Base-by-base conservation (phyloP, 495 filamentous ascomycete species). In the Echria macrotheca region DNA sequence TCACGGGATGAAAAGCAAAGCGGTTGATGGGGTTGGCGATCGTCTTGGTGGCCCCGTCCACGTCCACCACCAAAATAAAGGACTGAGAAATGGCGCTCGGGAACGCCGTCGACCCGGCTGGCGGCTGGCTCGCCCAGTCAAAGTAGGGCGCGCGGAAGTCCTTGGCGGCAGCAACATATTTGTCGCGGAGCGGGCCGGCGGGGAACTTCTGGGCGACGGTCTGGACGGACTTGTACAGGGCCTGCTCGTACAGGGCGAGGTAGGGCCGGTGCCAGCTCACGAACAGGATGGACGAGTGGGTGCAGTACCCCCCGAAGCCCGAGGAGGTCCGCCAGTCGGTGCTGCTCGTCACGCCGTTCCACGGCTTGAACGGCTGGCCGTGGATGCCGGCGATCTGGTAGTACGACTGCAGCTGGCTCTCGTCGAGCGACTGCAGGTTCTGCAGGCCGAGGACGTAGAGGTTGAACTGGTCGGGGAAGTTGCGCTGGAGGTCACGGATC, bases 211-310 rank as follows among this genome's bases (percentile, higher is more conserved):
- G 3, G 31, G 76, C 79, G 10, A 80, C 77, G 8, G 59, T 53
- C 38, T 78, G 74, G 26, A 75, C 70, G 37, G 75, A 72, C 9
- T 63, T 63, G 48, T 74, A 78, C 24, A 84, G 61, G 11, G 72
- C 61, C 75, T 83, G 73, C 77, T 87, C 84, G 44, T 59, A 67
- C 0, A 58, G 55, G 29, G 77, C 73, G 39, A 86, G 68, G 56
- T 86, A 87, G 5, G 82, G 79, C 10, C 84, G 68, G 64, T 87
- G 83, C 84, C 84, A 87, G 4, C 80, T 70, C 22, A 73, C 65
- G 58, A 87, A 87, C 22, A 87, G 62, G 47, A 80, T 79, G 17
- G 79, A 84, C 11, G 70, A 68, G 62, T 87, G 84, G 7, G 72
- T 70, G 56, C 84, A 88, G 57, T 85, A 86, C 0, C 83, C 84